phyloP scores from a whole-genome alignment of 306 rosid species.

The Pyrus bretschneideri region DNA sequence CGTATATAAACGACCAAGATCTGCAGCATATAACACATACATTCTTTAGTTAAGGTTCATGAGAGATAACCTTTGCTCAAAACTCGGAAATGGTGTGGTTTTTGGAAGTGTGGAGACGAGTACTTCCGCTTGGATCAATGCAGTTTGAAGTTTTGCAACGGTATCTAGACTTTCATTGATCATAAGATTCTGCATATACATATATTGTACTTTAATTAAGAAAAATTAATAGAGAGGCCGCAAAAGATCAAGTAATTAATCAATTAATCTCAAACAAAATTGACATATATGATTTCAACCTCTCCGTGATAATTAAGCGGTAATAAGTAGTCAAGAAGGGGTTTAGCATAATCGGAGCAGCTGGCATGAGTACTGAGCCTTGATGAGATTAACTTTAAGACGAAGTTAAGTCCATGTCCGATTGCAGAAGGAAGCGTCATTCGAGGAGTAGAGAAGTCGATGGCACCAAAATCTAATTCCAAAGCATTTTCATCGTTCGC shows the following conservation, averaged over 20 bases:
- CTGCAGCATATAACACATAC: not conserved
- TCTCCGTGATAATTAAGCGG: constrained; percentile 32
- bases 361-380: constrained; percentile 11
- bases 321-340: constrained; percentile 26
- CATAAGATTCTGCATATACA: constrained; percentile 34
- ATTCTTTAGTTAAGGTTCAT: not conserved
- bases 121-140: constrained; percentile 30
- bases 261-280: not conserved
- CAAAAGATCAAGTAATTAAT: not conserved
- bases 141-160: constrained; percentile 29
- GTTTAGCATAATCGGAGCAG: constrained; percentile 19
- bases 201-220: not conserved
- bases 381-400: constrained; percentile 30
- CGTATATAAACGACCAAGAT: not conserved
- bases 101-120: constrained; percentile 28
- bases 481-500: constrained; percentile 40
- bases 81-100: constrained; percentile 21
- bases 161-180: constrained; percentile 29
- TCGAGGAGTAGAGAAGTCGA: constrained; percentile 33
- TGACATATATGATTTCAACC: constrained; percentile 3
- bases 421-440: constrained; percentile 37
- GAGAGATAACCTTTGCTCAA: constrained; percentile 23
- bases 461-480: constrained; percentile 38
- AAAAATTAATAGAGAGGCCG: not conserved
- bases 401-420: constrained; percentile 34